Conservation (phyloP, 2,329 filamentous ascomycete genomes). For the Zelopaecilomyces penicillatus region DNA sequence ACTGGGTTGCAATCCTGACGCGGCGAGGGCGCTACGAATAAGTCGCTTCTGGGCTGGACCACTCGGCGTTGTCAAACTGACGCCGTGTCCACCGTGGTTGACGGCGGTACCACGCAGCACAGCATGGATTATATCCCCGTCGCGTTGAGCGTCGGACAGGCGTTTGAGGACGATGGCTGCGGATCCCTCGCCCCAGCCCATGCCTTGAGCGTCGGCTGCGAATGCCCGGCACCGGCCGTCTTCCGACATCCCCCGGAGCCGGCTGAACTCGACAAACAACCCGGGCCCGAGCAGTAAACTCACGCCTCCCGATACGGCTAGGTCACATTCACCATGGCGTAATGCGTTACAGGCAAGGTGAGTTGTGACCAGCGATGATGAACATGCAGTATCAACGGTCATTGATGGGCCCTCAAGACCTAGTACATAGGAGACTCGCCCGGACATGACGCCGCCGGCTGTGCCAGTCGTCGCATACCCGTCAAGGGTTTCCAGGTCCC, state of each 20-base stretch:
- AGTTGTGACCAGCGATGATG: constrained; percentile 38
- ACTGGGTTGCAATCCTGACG: constrained; percentile 6
- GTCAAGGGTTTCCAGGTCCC: constrained; percentile 1
- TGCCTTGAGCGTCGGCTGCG: constrained; percentile 11
- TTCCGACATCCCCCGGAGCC: constrained; percentile 9
- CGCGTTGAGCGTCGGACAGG: constrained; percentile 31
- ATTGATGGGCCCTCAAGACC: constrained; percentile 43
- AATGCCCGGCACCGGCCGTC: constrained; percentile 28
- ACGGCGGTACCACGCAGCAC: constrained; percentile 24
- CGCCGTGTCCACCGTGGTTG: constrained; percentile 31
- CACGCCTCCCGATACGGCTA: constrained; percentile 12
- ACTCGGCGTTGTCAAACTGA: constrained; percentile 34
- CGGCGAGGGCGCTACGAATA: constrained; percentile 16
- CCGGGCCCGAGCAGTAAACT: constrained; percentile 11
- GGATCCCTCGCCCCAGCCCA: constrained; percentile 13
- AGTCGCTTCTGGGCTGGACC: constrained; percentile 25
- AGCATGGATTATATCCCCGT: constrained; percentile 29
- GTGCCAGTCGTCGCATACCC: constrained; percentile 11
- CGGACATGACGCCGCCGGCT: constrained; percentile 9
- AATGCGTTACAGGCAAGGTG: constrained; percentile 40
- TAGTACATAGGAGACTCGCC: constrained; percentile 16
- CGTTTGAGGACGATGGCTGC: constrained; percentile 32
- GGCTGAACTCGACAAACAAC: constrained; percentile 10
- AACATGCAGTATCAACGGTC: constrained; percentile 43
- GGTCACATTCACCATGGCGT: constrained; percentile 10